Base-by-base conservation (phyloP, 2,329 filamentous ascomycete species). In the Dothideomycetidae sp. region DNA sequence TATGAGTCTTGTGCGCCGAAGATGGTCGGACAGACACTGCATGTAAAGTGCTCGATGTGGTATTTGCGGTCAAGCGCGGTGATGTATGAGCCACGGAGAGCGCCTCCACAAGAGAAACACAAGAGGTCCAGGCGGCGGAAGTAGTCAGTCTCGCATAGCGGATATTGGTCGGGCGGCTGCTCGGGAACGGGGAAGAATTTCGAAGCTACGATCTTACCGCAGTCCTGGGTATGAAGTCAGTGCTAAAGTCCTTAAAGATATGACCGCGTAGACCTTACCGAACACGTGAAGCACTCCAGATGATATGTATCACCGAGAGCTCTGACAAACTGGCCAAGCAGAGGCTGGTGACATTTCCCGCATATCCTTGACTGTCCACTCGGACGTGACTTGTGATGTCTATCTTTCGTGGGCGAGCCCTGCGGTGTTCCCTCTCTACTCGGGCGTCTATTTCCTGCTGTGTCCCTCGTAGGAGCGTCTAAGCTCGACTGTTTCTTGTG, bases 141-240 rank as follows among this genome's bases (percentile, higher is more conserved):
- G 59, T 98, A 98, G 60, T 98, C 90, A 15, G 80, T 96, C 62
- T 98, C 90, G 66, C 90, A 98, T 3, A 98, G 73, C 5, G 90
- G 90, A 56, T 94, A 96, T 57, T 94, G 90, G 31, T 74, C 72
- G 29, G 83, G 84, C 48, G 85, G 75, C 50, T 92, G 84, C 49
- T 93, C 83, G 47, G 93, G 86, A 5, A 93, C 82, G 1, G 90
- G 90, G 60, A 98, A 98, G 71, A 98, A 98, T 53, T 98, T 98
- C 36, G 88, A 94, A 29, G 90, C 90, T 26, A 98, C 90, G 43
- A 96, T 93, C 58, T 93, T 81, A 48, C 82, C 84, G 54, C 90
- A 98, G 57, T 98, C 90, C 88, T 96, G 40, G n/a, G 28, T 19
- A 10, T 14, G n/a, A 19, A n/a, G n/a, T n/a, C n/a, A n/a, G n/a